Conservation (phyloP, 2,329 filamentous ascomycete genomes). For the Dothideomycetidae sp. region DNA sequence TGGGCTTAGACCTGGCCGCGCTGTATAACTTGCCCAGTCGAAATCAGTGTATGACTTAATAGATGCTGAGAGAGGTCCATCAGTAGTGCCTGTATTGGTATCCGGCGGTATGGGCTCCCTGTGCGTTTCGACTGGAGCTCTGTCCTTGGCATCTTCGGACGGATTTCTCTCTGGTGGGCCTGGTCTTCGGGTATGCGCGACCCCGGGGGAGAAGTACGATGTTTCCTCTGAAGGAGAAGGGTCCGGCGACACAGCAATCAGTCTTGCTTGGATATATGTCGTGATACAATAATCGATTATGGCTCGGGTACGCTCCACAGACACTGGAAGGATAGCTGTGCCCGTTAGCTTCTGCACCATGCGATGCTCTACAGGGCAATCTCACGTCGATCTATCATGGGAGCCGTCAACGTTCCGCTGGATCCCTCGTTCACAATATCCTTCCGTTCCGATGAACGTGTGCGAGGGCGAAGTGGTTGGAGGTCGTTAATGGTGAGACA, state of each 20-base stretch:
- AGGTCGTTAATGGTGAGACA: constrained; percentile 79
- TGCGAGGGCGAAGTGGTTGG: constrained; percentile 12
- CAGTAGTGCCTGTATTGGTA: constrained; percentile 9
- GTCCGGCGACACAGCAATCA: neutral
- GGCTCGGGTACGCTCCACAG: constrained; percentile 43
- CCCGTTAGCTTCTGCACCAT: constrained; percentile 1
- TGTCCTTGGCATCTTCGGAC: too few relatives aligned
- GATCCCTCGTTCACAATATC: neutral
- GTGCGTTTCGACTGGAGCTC: too few relatives aligned
- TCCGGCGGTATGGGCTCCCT: constrained; percentile 17
- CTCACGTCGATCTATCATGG: neutral
- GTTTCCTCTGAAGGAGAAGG: constrained; percentile 1
- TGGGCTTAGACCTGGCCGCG: constrained; percentile 2
- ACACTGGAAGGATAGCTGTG: constrained; percentile 31
- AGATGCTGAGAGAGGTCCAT: constrained; percentile 9
- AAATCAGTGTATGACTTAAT: constrained; percentile 10
- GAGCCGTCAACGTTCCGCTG: neutral
- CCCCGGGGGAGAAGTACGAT: too few relatives aligned
- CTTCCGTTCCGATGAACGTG: neutral
- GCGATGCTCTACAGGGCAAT: too few relatives aligned
- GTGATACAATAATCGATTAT: constrained; percentile 43
- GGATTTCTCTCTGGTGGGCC: too few relatives aligned
- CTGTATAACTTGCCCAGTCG: constrained; percentile 8
- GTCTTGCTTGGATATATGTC: constrained; percentile 31
- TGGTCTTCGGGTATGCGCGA: too few relatives aligned